Evolutionary conservation across 2,329 filamentous ascomycete genomes (phyloP), one percentile per base, ranked within the genome.

Genomic region (Didymella segeticola): DNA sequence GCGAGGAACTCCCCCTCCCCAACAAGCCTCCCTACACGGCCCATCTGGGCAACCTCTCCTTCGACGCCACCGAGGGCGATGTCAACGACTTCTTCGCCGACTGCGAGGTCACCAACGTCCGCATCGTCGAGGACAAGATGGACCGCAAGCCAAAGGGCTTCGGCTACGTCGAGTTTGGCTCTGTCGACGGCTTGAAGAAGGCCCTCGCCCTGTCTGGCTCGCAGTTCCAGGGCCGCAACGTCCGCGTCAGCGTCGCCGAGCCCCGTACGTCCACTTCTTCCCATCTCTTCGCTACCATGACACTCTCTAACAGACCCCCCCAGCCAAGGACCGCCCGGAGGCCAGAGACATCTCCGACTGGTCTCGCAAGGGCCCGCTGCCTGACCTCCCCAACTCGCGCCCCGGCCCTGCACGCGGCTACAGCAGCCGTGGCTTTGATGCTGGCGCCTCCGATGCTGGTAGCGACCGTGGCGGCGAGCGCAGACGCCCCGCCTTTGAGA

Each of bases 121-220:
- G 95, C 69, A 92, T 99, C 68, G 96, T 99, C 61, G 93, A 97
- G 80, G 96, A 99, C 78, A 95, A 93, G 73, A 83, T 96, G 75
- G 89, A 95, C 73, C 87, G 89, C 77, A 92, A 93, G 71, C 95
- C 95, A 62, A 99, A 99, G 82, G 95, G 95, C 42, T 99, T 99
- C 70, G 95, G 93, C 58, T 99, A 99, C 75, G 93, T 96, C 62
- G 95, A 99, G 77, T 99, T 99, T 70, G 86, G 83, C 63, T 88
- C 86, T 45, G 80, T 95, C 37, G 93, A 98, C 43, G 93, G 93
- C 55, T 81, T 99, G 70, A 96, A 96, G 82, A 89, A 92, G 78
- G 95, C 95, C 51, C 84, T 99, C 61, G 86, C 87, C 54, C 84
- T 95, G 60, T 93, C 93, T 69, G 90, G 91, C 67, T 82, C 86